Evolutionary conservation across 306 rosid genomes (phyloP), one percentile per base, ranked within the genome.

Genomic region (Pyrus pyrifolia): DNA sequence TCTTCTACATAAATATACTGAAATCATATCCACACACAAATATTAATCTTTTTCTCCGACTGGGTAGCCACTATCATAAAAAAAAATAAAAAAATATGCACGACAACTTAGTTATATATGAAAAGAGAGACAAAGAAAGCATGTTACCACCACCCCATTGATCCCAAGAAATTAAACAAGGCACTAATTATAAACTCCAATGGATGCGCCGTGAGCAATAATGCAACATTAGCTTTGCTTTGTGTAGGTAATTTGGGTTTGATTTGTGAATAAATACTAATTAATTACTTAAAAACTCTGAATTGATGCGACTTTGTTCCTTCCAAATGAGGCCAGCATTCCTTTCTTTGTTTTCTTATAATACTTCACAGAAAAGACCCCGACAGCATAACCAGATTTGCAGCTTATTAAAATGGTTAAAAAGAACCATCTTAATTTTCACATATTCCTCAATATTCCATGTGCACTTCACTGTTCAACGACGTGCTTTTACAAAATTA

Each of bases 381-480:
- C 82, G 88, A 90, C 93, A 89, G 3, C 49, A 74, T 84, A 86
- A 81, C 83, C 91, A 86, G 83, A 87, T 83, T 75, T 83, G 65
- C 80, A 85, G 53, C 62, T 81, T 84, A 78, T 38, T 57, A 78
- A 78, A 76, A 64, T 57, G 33, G 5, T 46, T 13, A 21, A 69
- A 40, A 70, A 76, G 61, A 78, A 30, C 19, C 22, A 59, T 30
- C 27, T 27, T 13, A 23, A n/a, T 71, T 33, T 77, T 55, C 30
- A 72, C 52, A 78, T 86, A 76, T 84, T 82, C 85, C 78, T 85
- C 79, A 51, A 51, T n/a, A 65, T 67, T 78, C 78, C 95, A 93
- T 89, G 91, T 93, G 93, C 93, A 30, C 84, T 79, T 85, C 91
- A 87, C 88, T 80, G 51, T 85, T 76, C 51, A 83, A 75, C 51